Evolutionary conservation across 192 early-diverging fungal genomes (phyloP), one percentile per base, ranked within the genome.

Genomic region (Backusella luteola): DNA sequence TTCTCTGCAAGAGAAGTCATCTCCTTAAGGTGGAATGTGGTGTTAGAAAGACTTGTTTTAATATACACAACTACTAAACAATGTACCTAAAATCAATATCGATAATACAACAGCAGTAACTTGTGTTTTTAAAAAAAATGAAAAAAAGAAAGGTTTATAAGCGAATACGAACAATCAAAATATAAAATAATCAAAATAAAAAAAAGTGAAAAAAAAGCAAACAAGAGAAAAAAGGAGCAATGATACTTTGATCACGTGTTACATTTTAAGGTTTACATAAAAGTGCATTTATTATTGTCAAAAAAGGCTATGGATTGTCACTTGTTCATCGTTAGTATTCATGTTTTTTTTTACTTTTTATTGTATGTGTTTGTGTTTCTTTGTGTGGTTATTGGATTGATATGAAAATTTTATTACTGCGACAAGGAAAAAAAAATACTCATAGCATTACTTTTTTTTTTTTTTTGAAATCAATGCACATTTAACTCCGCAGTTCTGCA

Each of bases 1-100:
- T 52, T 66, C 12, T 73, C 52, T 26, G 14, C 38, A 68, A 39
- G 52, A 67, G 63, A 66, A 73, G 35, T 36, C 67, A 68, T 38
- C 35, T 38, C 67, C 67, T 68, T 38, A 1, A 17, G 42, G 4
- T 4, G 15, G 4, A 44, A 44, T 14, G 42, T 5, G 15, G 12
- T 44, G 42, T 44, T 44, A 44, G 42, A 44, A 39, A 39, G 11
- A 17, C 12, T 14, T 1, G 42, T 44, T 14, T 44, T 44, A 3
- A 44, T 44, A 17, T 44, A 44, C 15, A 44, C 42, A 17, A 44
- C 15, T 44, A 6, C 42, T 19, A 44, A 44, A 44, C 19, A 49
- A n/a, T 49, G 19, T 49, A 49, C 46, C 46, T 49, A 49, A 49
- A 49, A 49, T 49, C 17, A 49, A 49, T 49, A 49, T 15, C 46